Conservation (phyloP, 129 eudicot species). For the Tagetes erecta region DNA sequence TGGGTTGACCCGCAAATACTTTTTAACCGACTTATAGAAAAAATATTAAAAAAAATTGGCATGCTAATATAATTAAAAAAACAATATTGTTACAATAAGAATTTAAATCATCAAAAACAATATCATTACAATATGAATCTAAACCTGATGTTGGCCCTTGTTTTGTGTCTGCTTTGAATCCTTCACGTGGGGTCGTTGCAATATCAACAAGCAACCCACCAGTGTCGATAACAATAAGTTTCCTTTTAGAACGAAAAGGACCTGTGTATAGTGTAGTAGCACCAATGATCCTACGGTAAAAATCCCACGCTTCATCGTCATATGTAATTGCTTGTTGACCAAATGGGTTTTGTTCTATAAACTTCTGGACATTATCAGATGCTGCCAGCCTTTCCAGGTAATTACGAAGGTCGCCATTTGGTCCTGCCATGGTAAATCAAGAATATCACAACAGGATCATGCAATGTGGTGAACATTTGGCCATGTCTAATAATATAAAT, state of each 20-base stretch:
- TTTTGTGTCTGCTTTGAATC: constrained; percentile 36
- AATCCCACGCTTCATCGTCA: constrained; percentile 34
- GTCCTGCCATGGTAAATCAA: constrained; percentile 31
- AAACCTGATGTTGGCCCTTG: constrained; percentile 54
- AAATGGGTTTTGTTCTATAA: constrained; percentile 40
- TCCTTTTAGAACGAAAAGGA: constrained; percentile 41
- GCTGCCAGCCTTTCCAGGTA: constrained; percentile 35
- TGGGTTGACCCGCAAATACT: constrained; percentile 1
- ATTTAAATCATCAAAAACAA: neutral
- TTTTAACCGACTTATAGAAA: neutral
- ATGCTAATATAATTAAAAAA: neutral
- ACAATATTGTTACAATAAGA: neutral
- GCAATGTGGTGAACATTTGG: neutral
- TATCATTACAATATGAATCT: constrained; percentile 5
- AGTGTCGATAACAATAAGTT: constrained; percentile 64
- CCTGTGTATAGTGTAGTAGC: constrained; percentile 5
- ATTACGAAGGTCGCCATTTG: constrained; percentile 36
- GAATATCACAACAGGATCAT: constrained; percentile 17
- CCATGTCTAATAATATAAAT: too few species aligned
- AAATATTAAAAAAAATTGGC: neutral
- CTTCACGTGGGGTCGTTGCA: constrained; percentile 31
- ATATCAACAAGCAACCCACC: constrained; percentile 62
- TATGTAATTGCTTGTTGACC: constrained; percentile 40
- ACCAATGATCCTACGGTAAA: constrained; percentile 35
- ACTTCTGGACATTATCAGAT: constrained; percentile 37